Base-by-base conservation (phyloP, 768 basidiomycete genomes). In the Rhodotorula sphaerocarpa region DNA sequence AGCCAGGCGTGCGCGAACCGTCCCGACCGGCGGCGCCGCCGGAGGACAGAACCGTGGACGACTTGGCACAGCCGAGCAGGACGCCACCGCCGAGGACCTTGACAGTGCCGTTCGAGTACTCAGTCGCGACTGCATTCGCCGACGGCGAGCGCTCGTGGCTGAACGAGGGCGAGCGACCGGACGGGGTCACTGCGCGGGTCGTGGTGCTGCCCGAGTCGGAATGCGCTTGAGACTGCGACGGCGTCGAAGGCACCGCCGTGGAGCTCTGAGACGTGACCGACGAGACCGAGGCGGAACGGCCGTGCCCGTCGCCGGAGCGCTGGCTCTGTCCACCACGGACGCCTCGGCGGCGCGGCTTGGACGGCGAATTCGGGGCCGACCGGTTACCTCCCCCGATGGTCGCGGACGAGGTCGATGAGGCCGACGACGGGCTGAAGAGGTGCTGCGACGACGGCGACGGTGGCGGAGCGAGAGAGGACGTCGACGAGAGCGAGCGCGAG, bases 31-130 rank as follows among this genome's bases (percentile, higher is more conserved):
- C n/a, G n/a, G n/a, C n/a, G n/a, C n/a, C n/a, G n/a, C n/a, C n/a
- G n/a, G 50, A 23, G 23, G 10, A 4, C n/a, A n/a, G n/a, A n/a
- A n/a, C n/a, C n/a, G n/a, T n/a, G 18, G 42, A 52, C 9, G 55
- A 52, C 48, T 64, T 64, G 27, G 54, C 59, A 33, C 59, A 59
- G 5, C 72, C 72, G 31, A 73, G 63, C 30, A 73, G 54, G 46
- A 71, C 70, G 36, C 72, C 72, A 5, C 72, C 72, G n/a, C 68
- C 68, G 14, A 73, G 65, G 14, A 73, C 72, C 41, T 69, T 70
- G 42, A 73, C 72, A 53, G 70, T 70, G 16, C 72, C 72, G 46
- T 70, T 67, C 48, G 70, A 70, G 61, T 73, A 69, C 50, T 73
- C 72, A 11, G 69, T 70, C 31, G 64, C 57, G 7, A 50, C 51